Base-by-base conservation (phyloP, 2,329 filamentous ascomycete species). In the Alternaria alternata region DNA sequence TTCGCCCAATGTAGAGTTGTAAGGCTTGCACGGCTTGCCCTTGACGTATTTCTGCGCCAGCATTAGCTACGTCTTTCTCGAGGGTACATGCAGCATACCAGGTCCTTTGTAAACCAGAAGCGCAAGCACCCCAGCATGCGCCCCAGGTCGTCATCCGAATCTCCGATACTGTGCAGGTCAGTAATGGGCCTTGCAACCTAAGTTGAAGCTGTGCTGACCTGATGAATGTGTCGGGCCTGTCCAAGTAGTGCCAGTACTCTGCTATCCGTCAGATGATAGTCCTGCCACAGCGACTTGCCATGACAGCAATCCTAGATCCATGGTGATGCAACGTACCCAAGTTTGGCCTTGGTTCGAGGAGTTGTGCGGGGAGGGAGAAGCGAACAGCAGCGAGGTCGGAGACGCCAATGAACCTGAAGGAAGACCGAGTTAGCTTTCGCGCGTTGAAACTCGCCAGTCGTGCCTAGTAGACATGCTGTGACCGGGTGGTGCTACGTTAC, bases 171-270 rank as follows among this genome's bases (percentile, higher is more conserved):
- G 71, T 26, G 49, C 57, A 55, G 51, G 76, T 84, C 73, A 84
- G 81, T 74, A 70, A 57, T 7, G 12, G 41, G 22, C 9, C 38
- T 12, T 34, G 24, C 26, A 12, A 20, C 28, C 9, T 11, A 16
- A n/a, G 24, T 47, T 48, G 42, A 20, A 8, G 28, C 38, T 52
- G 57, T 63, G 65, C 81, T 72, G 68, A 87, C 85, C 84, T 87
- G 64, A 87, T 86, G 76, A 99, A 97, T 48, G 94, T 92, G 79
- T 96, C 96, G 22, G 94, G 94, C 70, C 93, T 88, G 80, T 99
- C 95, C 77, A 99, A 85, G 75, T 99, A 99, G 75, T 96, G 96
- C 95, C 95, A 99, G 82, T 98, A 99, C 83, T 99, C 95, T 88
- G 71, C 54, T 51, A 38, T 43, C 36, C 44, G 69, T 74, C 66